These are phyloP conservation scores for Candida tallmaniae DNA, from an alignment of 805 yeast species.

Conservation along the genomic window DNA sequence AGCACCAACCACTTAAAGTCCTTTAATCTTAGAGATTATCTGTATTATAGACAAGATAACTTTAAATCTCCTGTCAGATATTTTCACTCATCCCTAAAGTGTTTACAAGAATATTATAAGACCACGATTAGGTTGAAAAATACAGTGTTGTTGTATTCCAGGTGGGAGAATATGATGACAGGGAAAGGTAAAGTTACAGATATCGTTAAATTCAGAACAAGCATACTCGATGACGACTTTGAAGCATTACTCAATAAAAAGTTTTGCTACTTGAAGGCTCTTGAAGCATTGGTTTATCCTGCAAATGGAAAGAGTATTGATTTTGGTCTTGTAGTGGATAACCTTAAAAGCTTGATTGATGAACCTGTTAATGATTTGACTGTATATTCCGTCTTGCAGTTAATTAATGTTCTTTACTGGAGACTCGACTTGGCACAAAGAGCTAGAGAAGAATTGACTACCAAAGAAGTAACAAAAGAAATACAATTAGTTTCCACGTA, in stretches of 20 bases:
- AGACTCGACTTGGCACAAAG: constrained; percentile 3
- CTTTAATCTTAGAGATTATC: no score
- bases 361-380: constrained; percentile 1
- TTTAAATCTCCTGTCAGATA: no score
- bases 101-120: no score
- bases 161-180: no score
- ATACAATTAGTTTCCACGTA: background rate
- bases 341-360: background rate
- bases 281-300: background rate
- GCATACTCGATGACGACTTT: no score
- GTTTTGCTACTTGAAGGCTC: background rate
- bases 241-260: background rate
- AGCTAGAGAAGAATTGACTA: background rate
- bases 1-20: no score
- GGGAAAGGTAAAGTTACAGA: no score
- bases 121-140: no score
- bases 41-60: no score
- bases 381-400: constrained; percentile 1
- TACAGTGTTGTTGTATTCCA: no score
- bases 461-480: background rate
- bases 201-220: no score
- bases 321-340: background rate
- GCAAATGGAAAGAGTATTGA: background rate
- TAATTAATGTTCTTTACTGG: constrained; percentile 5
- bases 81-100: no score